A percentile compares a stretch with the other conserved stretches of the same genome.
Conservation (phyloP, 2,329 filamentous ascomycete species). For the Colletotrichum abscissum region DNA sequence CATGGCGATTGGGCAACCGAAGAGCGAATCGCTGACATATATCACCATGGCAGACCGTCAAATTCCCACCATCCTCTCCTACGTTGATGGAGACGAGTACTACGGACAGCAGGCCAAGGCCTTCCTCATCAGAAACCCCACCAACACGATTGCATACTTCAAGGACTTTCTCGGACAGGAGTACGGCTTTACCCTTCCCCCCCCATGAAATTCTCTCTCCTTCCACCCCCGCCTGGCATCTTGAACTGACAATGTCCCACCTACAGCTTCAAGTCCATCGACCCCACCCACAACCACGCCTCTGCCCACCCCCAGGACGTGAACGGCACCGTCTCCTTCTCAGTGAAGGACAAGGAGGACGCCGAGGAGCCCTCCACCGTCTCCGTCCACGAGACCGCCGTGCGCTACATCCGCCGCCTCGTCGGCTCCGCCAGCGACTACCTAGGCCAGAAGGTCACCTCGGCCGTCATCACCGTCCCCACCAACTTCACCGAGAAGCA, state of each 20-base stretch:
- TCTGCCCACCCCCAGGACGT: slow-evolving; percentile 88
- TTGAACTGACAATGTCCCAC: slow-evolving; percentile 37
- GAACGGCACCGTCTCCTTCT: slow-evolving; percentile 80
- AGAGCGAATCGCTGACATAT: background rate
- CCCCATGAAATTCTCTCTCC: background rate
- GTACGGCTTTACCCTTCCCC: slow-evolving; percentile 60
- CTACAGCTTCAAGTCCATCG: slow-evolving; percentile 88
- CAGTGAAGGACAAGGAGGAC: slow-evolving; percentile 79
- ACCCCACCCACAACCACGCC: slow-evolving; percentile 93
- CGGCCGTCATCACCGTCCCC: slow-evolving; percentile 93
- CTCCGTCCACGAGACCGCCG: slow-evolving; percentile 82
- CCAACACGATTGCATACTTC: slow-evolving; percentile 96
- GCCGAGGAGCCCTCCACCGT: slow-evolving; percentile 75
- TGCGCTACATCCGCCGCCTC: slow-evolving; percentile 86
- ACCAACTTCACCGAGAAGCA: slow-evolving; percentile 93
- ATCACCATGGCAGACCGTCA: slow-evolving; percentile 75
- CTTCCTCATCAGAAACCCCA: slow-evolving; percentile 90
- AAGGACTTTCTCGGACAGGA: slow-evolving; percentile 95
- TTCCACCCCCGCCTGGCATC: slow-evolving; percentile 6
- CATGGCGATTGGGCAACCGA: slow-evolving; percentile 51
- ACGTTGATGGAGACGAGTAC: slow-evolving; percentile 96
- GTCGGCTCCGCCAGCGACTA: slow-evolving; percentile 89
- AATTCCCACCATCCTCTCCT: slow-evolving; percentile 94
- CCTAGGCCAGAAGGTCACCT: slow-evolving; percentile 91
- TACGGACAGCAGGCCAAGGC: slow-evolving; percentile 95